Evolutionary conservation across 805 yeast genomes (phyloP).

Genomic region (Candida maris): DNA sequence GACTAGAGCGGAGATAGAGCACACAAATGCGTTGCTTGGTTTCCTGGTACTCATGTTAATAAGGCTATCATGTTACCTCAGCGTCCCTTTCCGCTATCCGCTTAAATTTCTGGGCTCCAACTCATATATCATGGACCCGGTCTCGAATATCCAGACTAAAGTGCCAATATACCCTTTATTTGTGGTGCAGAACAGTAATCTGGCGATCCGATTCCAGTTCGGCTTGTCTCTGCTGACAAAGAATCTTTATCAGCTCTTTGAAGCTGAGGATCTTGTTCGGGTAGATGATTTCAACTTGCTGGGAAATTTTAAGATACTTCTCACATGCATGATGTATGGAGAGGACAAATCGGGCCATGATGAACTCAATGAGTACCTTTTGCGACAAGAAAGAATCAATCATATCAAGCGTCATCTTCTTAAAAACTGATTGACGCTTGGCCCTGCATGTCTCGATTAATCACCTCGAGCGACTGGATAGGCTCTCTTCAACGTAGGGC

Average conservation of each 20-base stretch:
- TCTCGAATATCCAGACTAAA: conserved; percentile 35
- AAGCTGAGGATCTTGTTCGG: conserved; percentile 26
- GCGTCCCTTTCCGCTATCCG: conserved; percentile 47
- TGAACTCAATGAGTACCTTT: conserved; percentile 12
- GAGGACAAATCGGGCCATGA: conserved; percentile 12
- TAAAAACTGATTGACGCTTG: conserved; percentile 12
- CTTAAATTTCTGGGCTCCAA: conserved; percentile 44
- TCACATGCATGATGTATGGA: conserved; percentile 28
- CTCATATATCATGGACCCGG: conserved; percentile 46
- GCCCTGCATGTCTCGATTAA: no score
- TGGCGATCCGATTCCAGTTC: conserved; percentile 44
- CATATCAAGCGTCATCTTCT: conserved; percentile 24
- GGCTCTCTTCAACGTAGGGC: no score
- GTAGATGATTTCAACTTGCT: conserved; percentile 31
- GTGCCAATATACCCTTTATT: conserved; percentile 45
- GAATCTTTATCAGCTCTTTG: conserved; percentile 43
- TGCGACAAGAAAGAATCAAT: conserved; percentile 24
- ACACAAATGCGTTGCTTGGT: conserved; percentile 48
- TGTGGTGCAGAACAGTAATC: conserved; percentile 38
- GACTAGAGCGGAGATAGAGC: conserved; percentile 33
- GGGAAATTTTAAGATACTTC: conserved; percentile 32
- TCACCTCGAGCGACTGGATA: no score
- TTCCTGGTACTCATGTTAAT: conserved; percentile 41
- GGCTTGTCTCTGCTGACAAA: conserved; percentile 44
- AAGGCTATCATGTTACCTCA: conserved; percentile 38